Evolutionary conservation across 2,329 filamentous ascomycete genomes (phyloP).

Genomic region (Phialophora tarda): DNA sequence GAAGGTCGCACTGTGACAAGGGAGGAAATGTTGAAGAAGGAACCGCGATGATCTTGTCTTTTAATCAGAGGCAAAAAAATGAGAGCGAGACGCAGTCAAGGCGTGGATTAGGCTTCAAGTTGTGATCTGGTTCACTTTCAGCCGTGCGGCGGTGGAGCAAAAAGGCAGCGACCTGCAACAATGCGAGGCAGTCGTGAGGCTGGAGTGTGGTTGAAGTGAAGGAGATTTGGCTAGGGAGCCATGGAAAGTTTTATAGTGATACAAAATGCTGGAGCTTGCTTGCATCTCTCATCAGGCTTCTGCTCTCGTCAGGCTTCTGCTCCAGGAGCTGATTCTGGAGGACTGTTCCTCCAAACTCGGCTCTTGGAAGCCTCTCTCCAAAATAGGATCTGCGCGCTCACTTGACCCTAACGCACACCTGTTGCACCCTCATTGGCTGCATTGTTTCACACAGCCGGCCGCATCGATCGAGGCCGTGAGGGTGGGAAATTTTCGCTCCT

Average conservation of each 20-base stretch:
- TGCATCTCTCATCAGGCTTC: not conserved
- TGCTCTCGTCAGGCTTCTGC: not conserved
- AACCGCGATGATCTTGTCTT: not conserved
- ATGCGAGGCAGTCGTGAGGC: constrained; percentile 1
- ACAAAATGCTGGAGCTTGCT: not conserved
- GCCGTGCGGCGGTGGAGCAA: not conserved
- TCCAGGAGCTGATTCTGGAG: constrained; percentile 7
- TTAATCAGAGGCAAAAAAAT: not conserved
- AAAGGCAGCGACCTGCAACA: not conserved
- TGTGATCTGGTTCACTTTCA: not conserved
- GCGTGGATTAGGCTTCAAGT: not conserved
- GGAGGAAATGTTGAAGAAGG: not conserved
- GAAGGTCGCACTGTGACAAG: not conserved
- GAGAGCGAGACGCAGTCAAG: not conserved
- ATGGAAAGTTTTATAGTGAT: not conserved
- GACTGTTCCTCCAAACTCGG: not conserved
- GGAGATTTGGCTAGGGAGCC: not conserved
- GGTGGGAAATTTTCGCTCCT: not conserved
- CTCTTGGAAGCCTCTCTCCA: constrained; percentile 7
- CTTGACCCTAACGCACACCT: constrained; percentile 7
- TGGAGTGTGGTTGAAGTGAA: not conserved
- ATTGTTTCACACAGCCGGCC: not conserved
- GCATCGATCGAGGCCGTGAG: not conserved
- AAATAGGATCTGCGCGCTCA: not conserved
- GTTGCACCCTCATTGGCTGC: constrained; percentile 4